phyloP scores from a whole-genome alignment of 2,329 filamentous ascomycete species.

The Claviceps purpurea region DNA sequence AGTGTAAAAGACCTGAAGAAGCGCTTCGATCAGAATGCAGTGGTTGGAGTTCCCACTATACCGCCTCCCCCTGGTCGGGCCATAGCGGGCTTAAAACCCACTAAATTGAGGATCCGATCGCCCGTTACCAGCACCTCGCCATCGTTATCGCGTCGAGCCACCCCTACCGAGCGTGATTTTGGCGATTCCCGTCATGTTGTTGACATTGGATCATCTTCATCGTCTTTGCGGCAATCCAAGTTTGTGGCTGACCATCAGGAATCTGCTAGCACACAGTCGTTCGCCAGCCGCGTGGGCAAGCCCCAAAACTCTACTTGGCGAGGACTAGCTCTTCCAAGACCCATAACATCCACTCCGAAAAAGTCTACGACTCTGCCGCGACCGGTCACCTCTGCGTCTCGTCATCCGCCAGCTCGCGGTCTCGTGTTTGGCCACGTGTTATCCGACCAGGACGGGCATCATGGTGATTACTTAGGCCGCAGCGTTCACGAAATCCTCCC shows the following conservation, averaged over 20 bases:
- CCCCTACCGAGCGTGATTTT: not conserved
- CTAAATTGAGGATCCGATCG: not conserved
- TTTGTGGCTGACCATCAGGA: constrained; percentile 36
- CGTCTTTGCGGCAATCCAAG: constrained; percentile 31
- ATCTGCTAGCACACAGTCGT: constrained; percentile 42
- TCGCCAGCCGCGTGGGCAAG: constrained; percentile 45
- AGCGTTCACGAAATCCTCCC: constrained; percentile 42
- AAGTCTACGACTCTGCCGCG: constrained; percentile 22
- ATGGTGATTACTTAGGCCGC: constrained; percentile 40
- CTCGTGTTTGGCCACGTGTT: constrained; percentile 66
- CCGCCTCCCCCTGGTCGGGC: not conserved
- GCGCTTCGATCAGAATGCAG: constrained; percentile 54
- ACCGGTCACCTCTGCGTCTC: constrained; percentile 20
- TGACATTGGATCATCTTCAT: constrained; percentile 11
- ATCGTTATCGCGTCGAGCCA: constrained; percentile 6
- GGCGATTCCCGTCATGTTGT: not conserved
- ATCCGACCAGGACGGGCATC: constrained; percentile 42
- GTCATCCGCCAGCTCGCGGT: constrained; percentile 27
- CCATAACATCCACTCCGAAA: constrained; percentile 20
- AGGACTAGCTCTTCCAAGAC: constrained; percentile 21
- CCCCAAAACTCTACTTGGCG: constrained; percentile 25
- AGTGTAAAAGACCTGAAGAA: constrained; percentile 72
- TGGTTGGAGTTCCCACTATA: constrained; percentile 5
- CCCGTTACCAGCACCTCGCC: not conserved
- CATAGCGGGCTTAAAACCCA: not conserved